Evolutionary conservation across 805 yeast genomes (phyloP).

Genomic region (Candida qinlingensis): DNA sequence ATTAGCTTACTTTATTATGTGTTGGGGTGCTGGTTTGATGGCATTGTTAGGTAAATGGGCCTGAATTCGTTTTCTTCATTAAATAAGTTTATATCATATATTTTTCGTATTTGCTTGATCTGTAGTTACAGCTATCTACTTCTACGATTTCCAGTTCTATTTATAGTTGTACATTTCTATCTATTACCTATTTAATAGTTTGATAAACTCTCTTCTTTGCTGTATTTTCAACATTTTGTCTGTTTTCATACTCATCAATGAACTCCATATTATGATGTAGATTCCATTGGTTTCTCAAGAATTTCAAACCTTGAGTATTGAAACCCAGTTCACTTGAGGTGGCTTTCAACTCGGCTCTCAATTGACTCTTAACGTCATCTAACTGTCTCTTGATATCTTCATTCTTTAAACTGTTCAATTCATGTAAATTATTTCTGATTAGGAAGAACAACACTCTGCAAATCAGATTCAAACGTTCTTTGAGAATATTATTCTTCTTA

Average conservation of each 20-base stretch:
- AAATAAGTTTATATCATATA: background rate
- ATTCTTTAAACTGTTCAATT: constrained; percentile 67
- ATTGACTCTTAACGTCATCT: constrained; percentile 52
- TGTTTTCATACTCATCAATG: constrained; percentile 60
- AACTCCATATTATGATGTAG: constrained; percentile 68
- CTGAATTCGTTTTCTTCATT: constrained; percentile 19
- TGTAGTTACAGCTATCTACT: background rate
- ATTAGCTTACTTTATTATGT: constrained; percentile 47
- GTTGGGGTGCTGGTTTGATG: constrained; percentile 70
- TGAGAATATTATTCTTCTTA: constrained; percentile 37
- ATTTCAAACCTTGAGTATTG: constrained; percentile 79
- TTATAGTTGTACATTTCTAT: no score
- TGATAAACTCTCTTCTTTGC: constrained; percentile 73
- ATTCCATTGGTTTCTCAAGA: constrained; percentile 73
- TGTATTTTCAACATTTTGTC: constrained; percentile 44
- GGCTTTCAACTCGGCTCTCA: constrained; percentile 49
- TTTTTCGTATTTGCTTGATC: background rate
- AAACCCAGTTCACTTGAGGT: constrained; percentile 65
- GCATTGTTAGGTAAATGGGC: constrained; percentile 77
- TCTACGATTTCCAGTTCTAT: no score
- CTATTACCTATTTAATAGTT: constrained; percentile 26
- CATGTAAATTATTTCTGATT: constrained; percentile 69
- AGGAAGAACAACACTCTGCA: constrained; percentile 75
- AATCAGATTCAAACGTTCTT: constrained; percentile 53
- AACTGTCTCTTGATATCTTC: constrained; percentile 59